Evolutionary conservation across 441 rosid species (phyloP), one percentile per base, ranked within the genome.

Genomic region (Mallotus japonicus): DNA sequence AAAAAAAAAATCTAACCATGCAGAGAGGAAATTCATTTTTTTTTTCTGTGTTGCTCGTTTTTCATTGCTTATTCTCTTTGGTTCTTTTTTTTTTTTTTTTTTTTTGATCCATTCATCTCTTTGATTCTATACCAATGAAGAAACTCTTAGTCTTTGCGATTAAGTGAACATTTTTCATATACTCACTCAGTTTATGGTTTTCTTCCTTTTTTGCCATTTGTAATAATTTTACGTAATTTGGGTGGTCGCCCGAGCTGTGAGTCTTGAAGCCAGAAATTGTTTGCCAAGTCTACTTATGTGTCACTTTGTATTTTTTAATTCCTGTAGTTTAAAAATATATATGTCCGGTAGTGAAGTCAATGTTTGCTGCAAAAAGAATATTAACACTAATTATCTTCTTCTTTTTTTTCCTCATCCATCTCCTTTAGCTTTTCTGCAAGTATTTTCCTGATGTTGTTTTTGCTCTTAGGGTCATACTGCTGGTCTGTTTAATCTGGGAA

Each of bases 391-490:
- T 75, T 17, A 28, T 28, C 32, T 28, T 28, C 32, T 2, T 28
- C 3, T 20, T 58, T 24, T 32, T 54, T 13, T 54, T 46, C 9
- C 51, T 8, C 16, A 44, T 16, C 16, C 53, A 28, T 62, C 63
- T 66, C 71, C 56, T 72, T 67, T 66, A 42, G 61, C 50, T 59
- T 22, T 22, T 28, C 32, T 24, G 60, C 19, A 22, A 37, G n/a
- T 56, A 73, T 63, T 5, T 53, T 73, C 34, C 58, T 59, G 60
- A n/a, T 72, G 8, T n/a, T 73, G 57, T 56, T 75, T 78, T 13
- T 73, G 50, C 60, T 76, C 69, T 16, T 87, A 94, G 98, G 98
- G 97, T 83, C 91, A 92, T 75, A 87, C 92, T 83, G 92, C 98
- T 72, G 97, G 93, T 60, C 79, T 94, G 49, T 77, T 85, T 77